phyloP scores from a whole-genome alignment of 192 early-diverging fungal genomes.

The Podila minutissima region DNA sequence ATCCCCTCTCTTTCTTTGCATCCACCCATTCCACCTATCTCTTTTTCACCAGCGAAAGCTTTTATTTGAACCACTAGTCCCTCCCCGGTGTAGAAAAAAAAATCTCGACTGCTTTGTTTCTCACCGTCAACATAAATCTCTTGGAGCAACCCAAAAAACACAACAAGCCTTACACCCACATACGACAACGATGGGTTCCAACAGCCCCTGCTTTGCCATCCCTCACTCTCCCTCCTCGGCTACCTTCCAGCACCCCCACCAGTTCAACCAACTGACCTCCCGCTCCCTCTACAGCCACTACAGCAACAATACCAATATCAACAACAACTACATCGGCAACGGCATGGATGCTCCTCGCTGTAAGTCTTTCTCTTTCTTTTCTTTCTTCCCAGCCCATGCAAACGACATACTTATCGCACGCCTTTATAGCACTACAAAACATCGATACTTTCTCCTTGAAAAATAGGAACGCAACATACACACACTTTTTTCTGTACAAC shows the following conservation, averaged over 20 bases:
- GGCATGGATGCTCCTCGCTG: conserved; percentile 37
- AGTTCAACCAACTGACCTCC: conserved; percentile 34
- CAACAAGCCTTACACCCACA: background rate
- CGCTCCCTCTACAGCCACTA: conserved; percentile 25
- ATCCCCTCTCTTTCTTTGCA: background rate
- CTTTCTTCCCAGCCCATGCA: background rate
- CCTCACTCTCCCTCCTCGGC: conserved; percentile 47
- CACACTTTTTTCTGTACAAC: conserved; percentile 4
- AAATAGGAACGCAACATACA: background rate
- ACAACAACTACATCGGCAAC: background rate
- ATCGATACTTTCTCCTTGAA: no score
- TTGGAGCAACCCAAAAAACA: background rate
- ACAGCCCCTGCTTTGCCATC: conserved; percentile 52
- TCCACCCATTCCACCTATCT: background rate
- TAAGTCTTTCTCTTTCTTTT: conserved; percentile 12
- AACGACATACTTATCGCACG: no score
- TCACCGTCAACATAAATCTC: background rate
- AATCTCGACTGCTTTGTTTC: background rate
- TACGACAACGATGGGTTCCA: conserved; percentile 26
- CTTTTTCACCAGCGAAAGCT: background rate
- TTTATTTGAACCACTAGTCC: background rate
- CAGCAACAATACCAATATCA: background rate
- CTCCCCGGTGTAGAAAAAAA: background rate
- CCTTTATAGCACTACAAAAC: no score
- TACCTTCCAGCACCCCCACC: conserved; percentile 47